These are phyloP conservation scores for Globisporangium middletonii DNA, from an alignment of 352 stramenopile species.

Conservation along the genomic window DNA sequence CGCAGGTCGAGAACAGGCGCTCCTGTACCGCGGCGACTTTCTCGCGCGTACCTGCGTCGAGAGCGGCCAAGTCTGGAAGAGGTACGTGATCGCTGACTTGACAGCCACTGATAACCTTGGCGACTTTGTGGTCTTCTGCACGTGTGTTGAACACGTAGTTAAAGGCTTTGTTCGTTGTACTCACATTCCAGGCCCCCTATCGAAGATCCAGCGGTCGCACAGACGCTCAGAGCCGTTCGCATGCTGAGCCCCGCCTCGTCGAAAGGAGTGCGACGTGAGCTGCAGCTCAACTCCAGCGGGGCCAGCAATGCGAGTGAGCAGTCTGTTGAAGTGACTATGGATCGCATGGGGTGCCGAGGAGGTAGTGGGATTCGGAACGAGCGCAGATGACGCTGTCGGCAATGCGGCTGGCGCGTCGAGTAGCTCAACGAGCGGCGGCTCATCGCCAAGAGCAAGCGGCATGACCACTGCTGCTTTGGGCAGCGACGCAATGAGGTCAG, in stretches of 20 bases:
- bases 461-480: too few species aligned
- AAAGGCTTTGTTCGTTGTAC: conserved; percentile 6
- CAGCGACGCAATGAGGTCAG: too few species aligned
- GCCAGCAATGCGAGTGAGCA: neutral
- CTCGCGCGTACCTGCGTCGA: neutral
- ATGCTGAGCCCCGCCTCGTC: neutral
- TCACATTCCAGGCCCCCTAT: conserved; percentile 3
- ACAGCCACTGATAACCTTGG: neutral
- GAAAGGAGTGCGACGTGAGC: conserved; percentile 1
- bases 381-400: neutral
- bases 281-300: neutral
- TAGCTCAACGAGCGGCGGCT: neutral
- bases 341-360: neutral
- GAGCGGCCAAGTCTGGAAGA: neutral
- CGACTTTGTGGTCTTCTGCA: conserved; percentile 2
- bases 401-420: neutral
- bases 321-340: conserved; percentile 1
- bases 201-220: conserved; percentile 4
- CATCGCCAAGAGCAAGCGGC: neutral
- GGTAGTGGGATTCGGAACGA: neutral
- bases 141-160: conserved; percentile 10
- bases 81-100: neutral
- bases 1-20: neutral
- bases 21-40: neutral
- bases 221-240: neutral